Percentiles rank a stretch among this genome's conserved stretches.
Conservation (phyloP, 305 asterid species). For the Solanum hybrid region DNA sequence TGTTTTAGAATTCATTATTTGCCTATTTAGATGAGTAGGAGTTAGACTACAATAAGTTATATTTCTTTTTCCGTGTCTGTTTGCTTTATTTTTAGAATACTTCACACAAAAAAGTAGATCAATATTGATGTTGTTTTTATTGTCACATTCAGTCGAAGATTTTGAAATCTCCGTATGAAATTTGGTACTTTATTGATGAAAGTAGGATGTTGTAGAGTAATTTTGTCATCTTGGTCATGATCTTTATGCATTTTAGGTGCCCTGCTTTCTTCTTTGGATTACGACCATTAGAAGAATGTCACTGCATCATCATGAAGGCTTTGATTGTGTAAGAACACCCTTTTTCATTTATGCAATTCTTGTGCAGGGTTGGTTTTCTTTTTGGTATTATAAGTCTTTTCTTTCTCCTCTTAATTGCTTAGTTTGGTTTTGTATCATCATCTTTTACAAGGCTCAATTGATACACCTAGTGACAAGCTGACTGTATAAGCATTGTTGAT, state of each 20-base stretch:
- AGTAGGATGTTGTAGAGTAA: neutral
- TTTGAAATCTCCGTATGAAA: neutral
- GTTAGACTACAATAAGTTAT: neutral
- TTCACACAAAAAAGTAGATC: neutral
- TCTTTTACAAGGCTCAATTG: neutral
- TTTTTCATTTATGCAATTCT: neutral
- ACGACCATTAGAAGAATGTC: slow-evolving; percentile 75
- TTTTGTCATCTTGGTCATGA: neutral
- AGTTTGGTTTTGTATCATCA: neutral
- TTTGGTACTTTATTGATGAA: neutral
- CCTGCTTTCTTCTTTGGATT: slow-evolving; percentile 67
- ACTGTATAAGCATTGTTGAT: neutral
- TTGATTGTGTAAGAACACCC: slow-evolving; percentile 64
- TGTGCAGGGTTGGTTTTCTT: neutral
- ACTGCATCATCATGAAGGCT: slow-evolving; percentile 73
- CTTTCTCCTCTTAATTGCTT: neutral
- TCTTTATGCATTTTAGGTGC: slow-evolving; percentile 35
- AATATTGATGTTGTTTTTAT: neutral
- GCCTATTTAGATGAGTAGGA: neutral
- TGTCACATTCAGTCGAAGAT: neutral
- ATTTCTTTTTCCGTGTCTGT: neutral
- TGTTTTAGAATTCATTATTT: neutral
- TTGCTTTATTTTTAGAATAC: neutral
- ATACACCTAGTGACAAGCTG: neutral
- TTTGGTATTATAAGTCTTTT: neutral